Base-by-base conservation (phyloP, 2,329 filamentous ascomycete genomes). In the Hymenoscyphus fraxineus region DNA sequence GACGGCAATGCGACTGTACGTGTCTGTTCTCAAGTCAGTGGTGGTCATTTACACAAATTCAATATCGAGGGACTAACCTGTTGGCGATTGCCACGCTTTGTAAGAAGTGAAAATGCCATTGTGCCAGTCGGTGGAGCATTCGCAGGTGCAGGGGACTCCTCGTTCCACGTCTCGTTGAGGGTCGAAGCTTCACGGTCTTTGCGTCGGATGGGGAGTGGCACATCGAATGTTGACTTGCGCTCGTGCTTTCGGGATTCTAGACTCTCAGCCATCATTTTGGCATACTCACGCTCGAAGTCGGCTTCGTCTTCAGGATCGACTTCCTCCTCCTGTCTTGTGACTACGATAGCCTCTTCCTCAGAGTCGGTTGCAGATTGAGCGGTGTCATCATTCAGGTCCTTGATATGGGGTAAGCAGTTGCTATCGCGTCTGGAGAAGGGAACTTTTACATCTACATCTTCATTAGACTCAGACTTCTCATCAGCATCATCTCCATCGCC, bases 211-310 rank as follows among this genome's bases (percentile, higher is more conserved):
- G 95, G 95, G n/a, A 99, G 80, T 1, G 96, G 93, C n/a, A 98
- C 92, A 76, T 99, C 96, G 73, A 99, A 97, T 60, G 95, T 84
- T 35, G 91, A 88, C 78, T 97, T 97, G 67, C 95, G 91, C 74
- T 99, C 95, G 71, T 97, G 96, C 73, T 97, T 97, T 71, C 95
- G 88, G 4, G 94, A 96, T 71, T 99, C 95, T 72, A 97, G 81
- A 79, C 94, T 97, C 77, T 99, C 95, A 60, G 93, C 86, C 94
- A 99, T 98, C 86, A 99, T 91, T 78, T 96, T 97, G 44, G 95
- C 93, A 76, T 97, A 95, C 78, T 98, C 95, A 72, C 94, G 91
- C 75, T 99, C 96, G 75, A 99, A 99, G 54, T 99, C 95, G 6
- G 94, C 95, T 74, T 99, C 95, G 51, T 90, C 92, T 78, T 97